Base-by-base conservation (phyloP, 2,329 filamentous ascomycete species). In the Lasiodiplodia sp. region DNA sequence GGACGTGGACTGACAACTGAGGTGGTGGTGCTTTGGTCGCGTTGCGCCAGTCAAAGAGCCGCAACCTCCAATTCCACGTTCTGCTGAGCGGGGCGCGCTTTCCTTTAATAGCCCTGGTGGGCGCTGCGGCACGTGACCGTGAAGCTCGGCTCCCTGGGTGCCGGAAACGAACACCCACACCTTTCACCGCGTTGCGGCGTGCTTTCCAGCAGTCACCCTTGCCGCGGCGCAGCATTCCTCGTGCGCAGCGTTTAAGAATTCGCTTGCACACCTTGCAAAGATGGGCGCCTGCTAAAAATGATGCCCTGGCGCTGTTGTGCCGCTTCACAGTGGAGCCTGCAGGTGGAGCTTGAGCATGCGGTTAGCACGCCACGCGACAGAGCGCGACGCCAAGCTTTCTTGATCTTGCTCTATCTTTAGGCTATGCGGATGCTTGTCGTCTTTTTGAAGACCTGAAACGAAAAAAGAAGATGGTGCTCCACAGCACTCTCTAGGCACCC, bases 11-110 rank as follows among this genome's bases (percentile, higher is more conserved):
- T 52, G 60, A 64, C 47, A 52, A 34, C 7, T 52, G 60, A 31
- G 55, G 47, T 52, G 60, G 44, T 64, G 47, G 60, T 64, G 60
- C 60, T 64, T 37, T 64, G 60, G 44, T 64, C 60, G 60, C 47
- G 60, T 53, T 64, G 60, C 60, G 60, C 60, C 60, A 52, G 60
- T 53, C 47, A 64, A 60, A 67, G 65, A 67, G 65, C 65, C 65
- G 55, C 65, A 64, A 64, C 55, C 40, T 67, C 65, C 55, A 67
- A 67, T 60, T 67, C 53, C 65, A 58, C 65, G 65, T 55, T 67
- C 53, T 58, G 53, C 7, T 11, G 65, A 60, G 65, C 65, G 65
- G 65, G 65, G 65, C 65, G 52, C 58, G 60, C 56, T 58, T 67
- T 60, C 40, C 25, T 67, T 67, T 58, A 67, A 58, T 67, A 67